A percentile compares a stretch with the other conserved stretches of the same genome.
Conservation (phyloP, 2,329 filamentous ascomycete species). For the Dactylellina leptospora region DNA sequence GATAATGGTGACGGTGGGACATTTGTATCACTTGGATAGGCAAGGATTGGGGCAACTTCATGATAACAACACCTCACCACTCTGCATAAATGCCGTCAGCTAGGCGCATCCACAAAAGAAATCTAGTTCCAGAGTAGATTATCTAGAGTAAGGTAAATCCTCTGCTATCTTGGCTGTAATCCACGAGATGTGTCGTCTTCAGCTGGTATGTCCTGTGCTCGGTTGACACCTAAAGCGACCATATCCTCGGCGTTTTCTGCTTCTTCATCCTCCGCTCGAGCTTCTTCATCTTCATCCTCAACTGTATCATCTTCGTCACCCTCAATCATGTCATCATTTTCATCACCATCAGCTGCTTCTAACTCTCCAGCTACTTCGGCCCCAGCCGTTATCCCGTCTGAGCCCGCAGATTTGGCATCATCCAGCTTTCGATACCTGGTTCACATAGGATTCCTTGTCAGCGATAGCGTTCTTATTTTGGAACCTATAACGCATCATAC, state of each 20-base stretch:
- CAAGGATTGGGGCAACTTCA: background rate
- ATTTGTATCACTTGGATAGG: constrained; percentile 46
- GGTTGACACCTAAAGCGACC: too few species aligned
- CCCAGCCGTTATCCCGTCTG: constrained; percentile 26
- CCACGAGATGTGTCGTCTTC: background rate
- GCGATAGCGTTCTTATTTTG: background rate
- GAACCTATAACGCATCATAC: constrained; percentile 64
- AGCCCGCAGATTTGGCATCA: constrained; percentile 61
- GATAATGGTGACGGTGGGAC: constrained; percentile 41
- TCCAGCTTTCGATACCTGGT: constrained; percentile 64
- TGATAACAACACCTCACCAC: constrained; percentile 22
- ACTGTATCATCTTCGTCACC: background rate
- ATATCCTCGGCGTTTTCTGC: background rate
- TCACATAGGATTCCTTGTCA: too few species aligned
- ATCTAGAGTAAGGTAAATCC: background rate
- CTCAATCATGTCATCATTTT: background rate
- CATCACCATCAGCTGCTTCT: constrained; percentile 11
- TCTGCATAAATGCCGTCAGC: constrained; percentile 15
- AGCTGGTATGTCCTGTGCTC: too few species aligned
- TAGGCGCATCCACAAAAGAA: background rate
- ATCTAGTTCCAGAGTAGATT: background rate
- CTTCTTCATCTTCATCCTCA: background rate
- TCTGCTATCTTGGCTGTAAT: constrained; percentile 8
- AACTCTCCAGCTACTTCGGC: constrained; percentile 55
- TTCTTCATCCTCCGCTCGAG: background rate